Percentiles rank a stretch among this genome's conserved stretches.
These are phyloP conservation scores for Xylona heveae DNA, from an alignment of 495 filamentous ascomycete species.

Conservation along the genomic window DNA sequence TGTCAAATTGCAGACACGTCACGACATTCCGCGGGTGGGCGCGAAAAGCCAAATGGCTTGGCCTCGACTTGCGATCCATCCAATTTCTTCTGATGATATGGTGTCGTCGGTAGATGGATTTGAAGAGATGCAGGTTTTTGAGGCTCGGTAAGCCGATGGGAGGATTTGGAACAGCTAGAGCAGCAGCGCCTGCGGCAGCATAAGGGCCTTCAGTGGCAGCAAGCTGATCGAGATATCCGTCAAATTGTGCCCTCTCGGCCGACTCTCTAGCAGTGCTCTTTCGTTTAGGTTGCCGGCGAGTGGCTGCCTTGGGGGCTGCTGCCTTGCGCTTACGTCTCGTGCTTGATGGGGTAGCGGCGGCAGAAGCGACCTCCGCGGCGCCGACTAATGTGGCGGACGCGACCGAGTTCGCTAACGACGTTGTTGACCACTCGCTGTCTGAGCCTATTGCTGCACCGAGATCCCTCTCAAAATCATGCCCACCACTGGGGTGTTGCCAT, in stretches of 20 bases:
- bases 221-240: constrained; percentile 23
- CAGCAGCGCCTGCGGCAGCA: constrained; percentile 65
- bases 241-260: constrained; percentile 11
- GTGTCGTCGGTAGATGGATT: constrained; percentile 85
- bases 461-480: constrained; percentile 61
- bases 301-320: constrained; percentile 15
- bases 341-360: constrained; percentile 8
- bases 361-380: constrained; percentile 2
- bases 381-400: not conserved
- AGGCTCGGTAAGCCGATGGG: constrained; percentile 57
- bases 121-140: constrained; percentile 74
- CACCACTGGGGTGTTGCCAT: constrained; percentile 75
- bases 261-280: not conserved
- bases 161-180: constrained; percentile 60
- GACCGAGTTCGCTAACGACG: not conserved
- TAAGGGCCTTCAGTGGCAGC: constrained; percentile 53
- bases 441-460: constrained; percentile 14
- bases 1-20: constrained; percentile 92
- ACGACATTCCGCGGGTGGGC: constrained; percentile 94
- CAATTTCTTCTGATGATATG: constrained; percentile 74
- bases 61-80: constrained; percentile 68
- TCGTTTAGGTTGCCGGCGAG: constrained; percentile 17
- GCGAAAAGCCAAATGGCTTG: constrained; percentile 87
- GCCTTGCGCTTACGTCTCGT: constrained; percentile 33
- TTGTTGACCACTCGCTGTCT: not conserved